phyloP scores from a whole-genome alignment of 306 rosid species.

The Quercus aquifolioides region DNA sequence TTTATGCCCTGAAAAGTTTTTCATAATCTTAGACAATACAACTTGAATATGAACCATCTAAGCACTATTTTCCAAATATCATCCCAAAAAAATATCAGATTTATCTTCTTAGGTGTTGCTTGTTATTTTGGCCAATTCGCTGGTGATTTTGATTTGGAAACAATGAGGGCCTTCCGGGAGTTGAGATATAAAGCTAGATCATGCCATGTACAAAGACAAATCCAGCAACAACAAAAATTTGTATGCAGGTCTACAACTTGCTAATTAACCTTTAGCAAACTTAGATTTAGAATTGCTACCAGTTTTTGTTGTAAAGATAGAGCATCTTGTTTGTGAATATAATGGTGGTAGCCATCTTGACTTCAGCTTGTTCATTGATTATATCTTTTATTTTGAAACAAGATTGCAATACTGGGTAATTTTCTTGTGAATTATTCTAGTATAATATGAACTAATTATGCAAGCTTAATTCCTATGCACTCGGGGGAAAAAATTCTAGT shows the following conservation, averaged over 20 bases:
- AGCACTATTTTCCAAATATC: too few species aligned
- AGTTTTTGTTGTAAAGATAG: slow-evolving; percentile 41
- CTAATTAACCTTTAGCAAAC: slow-evolving; percentile 66
- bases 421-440: neutral
- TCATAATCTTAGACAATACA: too few species aligned
- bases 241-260: slow-evolving; percentile 64
- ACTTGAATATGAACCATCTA: too few species aligned
- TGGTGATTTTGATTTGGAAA: slow-evolving; percentile 90
- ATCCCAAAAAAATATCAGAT: too few species aligned
- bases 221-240: slow-evolving; percentile 69
- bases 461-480: too few species aligned
- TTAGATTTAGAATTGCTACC: slow-evolving; percentile 59
- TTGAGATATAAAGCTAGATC: slow-evolving; percentile 83
- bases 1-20: too few species aligned
- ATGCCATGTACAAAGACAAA: slow-evolving; percentile 82
- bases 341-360: slow-evolving; percentile 22
- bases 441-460: neutral
- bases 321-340: slow-evolving; percentile 37
- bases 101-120: neutral
- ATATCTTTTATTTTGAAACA: slow-evolving; percentile 20
- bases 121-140: slow-evolving; percentile 67
- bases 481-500: too few species aligned
- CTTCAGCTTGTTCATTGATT: slow-evolving; percentile 25
- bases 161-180: slow-evolving; percentile 94
- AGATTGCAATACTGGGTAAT: neutral